phyloP scores from a whole-genome alignment of 169 alveolate species.

The Eimeria tenella region DNA sequence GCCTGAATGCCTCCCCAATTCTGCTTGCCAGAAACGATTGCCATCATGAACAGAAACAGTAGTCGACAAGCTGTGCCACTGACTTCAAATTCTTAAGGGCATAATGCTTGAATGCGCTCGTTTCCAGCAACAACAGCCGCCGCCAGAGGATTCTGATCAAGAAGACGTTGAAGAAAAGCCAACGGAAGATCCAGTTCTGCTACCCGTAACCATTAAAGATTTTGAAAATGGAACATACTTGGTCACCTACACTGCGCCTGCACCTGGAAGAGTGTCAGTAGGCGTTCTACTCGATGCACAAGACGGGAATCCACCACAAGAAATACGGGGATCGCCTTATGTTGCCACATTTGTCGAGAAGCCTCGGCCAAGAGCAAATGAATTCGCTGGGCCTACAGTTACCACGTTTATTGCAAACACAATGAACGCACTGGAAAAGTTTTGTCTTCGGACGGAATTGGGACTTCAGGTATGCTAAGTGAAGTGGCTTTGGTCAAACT shows the following conservation, averaged over 20 bases:
- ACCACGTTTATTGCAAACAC: constrained; percentile 86
- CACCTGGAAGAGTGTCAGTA: constrained; percentile 87
- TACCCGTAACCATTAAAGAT: constrained; percentile 74
- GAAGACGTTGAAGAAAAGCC: constrained; percentile 26
- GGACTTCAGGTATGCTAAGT: constrained; percentile 87
- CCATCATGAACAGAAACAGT: too few species aligned
- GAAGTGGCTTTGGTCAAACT: constrained; percentile 72
- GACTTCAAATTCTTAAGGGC: background rate
- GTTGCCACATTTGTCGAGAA: constrained; percentile 87
- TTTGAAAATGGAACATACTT: constrained; percentile 83
- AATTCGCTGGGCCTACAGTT: constrained; percentile 92
- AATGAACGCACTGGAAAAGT: constrained; percentile 85
- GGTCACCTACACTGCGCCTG: constrained; percentile 84
- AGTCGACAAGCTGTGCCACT: background rate
- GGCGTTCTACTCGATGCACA: constrained; percentile 92
- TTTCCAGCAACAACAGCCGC: background rate
- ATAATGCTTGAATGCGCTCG: background rate
- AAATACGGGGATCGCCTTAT: constrained; percentile 95
- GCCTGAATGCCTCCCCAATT: background rate
- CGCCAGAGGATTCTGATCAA: background rate
- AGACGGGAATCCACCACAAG: constrained; percentile 83
- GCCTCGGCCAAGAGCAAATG: constrained; percentile 89
- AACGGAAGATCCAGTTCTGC: constrained; percentile 16
- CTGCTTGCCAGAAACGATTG: too few species aligned
- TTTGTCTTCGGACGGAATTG: constrained; percentile 86